Evolutionary conservation across 495 filamentous ascomycete species (phyloP).

Genomic region (Corynascus novoguineensis): DNA sequence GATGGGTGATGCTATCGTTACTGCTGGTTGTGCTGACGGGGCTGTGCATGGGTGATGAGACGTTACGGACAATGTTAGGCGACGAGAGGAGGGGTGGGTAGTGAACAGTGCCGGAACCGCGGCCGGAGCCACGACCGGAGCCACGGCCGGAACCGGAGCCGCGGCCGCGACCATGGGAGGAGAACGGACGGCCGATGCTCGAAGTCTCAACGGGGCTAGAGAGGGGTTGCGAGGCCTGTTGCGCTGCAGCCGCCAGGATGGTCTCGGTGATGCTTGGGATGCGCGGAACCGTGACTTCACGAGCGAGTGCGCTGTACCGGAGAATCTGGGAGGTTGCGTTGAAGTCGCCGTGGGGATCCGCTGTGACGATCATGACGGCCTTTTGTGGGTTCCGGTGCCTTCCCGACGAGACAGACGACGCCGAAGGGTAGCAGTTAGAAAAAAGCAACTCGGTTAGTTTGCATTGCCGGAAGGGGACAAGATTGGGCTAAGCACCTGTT

Average conservation of each 20-base stretch:
- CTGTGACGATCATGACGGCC: conserved; percentile 93
- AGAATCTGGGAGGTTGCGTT: conserved; percentile 96
- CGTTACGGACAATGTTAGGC: conserved; percentile 24
- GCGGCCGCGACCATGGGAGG: too few relatives aligned
- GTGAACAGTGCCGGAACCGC: conserved; percentile 27
- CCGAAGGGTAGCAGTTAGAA: conserved; percentile 83
- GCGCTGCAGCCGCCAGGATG: conserved; percentile 28
- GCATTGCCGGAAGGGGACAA: conserved; percentile 92
- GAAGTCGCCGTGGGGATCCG: conserved; percentile 89
- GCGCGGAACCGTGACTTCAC: conserved; percentile 88
- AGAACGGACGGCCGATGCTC: conserved; percentile 28
- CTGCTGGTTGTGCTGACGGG: conserved; percentile 43
- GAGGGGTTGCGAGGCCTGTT: conserved; percentile 24
- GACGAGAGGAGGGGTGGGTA: conserved; percentile 22
- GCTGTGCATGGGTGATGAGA: conserved; percentile 41
- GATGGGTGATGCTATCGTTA: conserved; percentile 30
- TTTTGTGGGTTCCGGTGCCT: conserved; percentile 62
- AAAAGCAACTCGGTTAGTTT: conserved; percentile 96
- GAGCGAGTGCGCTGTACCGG: conserved; percentile 87
- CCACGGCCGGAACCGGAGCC: too few relatives aligned
- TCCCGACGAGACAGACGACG: conserved; percentile 43
- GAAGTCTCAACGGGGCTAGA: conserved; percentile 35
- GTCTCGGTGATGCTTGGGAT: conserved; percentile 65
- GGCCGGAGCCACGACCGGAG: too few relatives aligned
- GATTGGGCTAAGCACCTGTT: conserved; percentile 49